phyloP scores from a whole-genome alignment of 345 rosid genomes.

The Eucalyptus caleyi region DNA sequence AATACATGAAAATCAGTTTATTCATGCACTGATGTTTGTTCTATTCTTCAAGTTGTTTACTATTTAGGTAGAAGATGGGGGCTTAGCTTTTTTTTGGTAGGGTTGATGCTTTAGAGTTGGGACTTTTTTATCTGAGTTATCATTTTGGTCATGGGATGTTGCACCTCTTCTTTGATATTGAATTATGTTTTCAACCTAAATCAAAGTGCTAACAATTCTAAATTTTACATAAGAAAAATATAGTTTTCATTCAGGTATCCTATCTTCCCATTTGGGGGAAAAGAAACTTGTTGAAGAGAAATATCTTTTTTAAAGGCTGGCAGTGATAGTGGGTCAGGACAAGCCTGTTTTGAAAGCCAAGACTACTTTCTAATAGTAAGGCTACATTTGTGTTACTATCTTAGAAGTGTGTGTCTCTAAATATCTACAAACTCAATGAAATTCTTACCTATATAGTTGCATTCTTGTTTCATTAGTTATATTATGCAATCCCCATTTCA shows the following conservation, averaged over 20 bases:
- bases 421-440: background rate
- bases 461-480: background rate
- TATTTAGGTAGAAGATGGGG: conserved; percentile 84
- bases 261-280: background rate
- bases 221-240: no score
- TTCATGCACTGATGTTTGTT: background rate
- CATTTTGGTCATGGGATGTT: background rate
- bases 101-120: conserved; percentile 78
- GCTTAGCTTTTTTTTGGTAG: conserved; percentile 87
- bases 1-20: background rate
- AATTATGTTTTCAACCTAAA: no score
- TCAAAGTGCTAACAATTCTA: no score
- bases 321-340: background rate
- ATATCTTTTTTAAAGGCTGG: background rate
- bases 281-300: background rate
- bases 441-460: background rate
- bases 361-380: background rate
- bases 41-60: conserved; percentile 45
- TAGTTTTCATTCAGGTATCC: no score
- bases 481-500: background rate
- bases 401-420: background rate
- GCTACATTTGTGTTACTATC: background rate
- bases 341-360: background rate
- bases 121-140: background rate
- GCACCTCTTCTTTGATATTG: background rate